Percentiles rank a stretch among this genome's conserved stretches.
Conservation (phyloP, 106 monocot species). For the Dendrobium officinale region DNA sequence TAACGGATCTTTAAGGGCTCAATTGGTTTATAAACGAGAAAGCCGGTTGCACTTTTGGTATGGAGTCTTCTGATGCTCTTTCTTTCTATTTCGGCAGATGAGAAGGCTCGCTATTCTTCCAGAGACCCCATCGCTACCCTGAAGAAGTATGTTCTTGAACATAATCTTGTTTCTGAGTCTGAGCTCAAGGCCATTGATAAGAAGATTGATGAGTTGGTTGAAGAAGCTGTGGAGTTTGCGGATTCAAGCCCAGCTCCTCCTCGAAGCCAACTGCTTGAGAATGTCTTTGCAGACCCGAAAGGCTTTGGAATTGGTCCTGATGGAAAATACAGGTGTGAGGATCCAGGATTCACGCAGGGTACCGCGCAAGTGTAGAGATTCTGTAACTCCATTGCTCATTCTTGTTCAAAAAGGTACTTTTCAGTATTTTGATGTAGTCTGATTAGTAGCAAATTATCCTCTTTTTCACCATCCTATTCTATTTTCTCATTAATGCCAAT, state of each 20-base stretch:
- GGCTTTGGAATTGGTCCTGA: conserved; percentile 99
- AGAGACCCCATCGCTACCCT: conserved; percentile 81
- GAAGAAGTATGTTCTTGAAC: conserved; percentile 69
- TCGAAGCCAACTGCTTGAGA: conserved; percentile 85
- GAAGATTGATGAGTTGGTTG: conserved; percentile 67
- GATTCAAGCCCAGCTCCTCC: conserved; percentile 80
- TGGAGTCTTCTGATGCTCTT: too few relatives aligned
- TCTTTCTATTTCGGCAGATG: conserved; percentile 44
- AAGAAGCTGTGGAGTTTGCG: conserved; percentile 92
- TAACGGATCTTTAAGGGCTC: too few relatives aligned
- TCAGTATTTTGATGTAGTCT: background rate
- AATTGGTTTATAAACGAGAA: too few relatives aligned
- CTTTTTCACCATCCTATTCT: background rate
- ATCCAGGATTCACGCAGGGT: conserved; percentile 81
- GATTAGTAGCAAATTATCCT: background rate
- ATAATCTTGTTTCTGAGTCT: conserved; percentile 61
- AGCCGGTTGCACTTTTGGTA: too few relatives aligned
- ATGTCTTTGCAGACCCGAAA: conserved; percentile 88
- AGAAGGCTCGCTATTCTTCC: conserved; percentile 79
- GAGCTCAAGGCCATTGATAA: conserved; percentile 86
- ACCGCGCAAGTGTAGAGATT: conserved; percentile 71
- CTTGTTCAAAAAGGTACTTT: background rate
- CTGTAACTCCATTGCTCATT: background rate
- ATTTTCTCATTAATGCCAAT: background rate
- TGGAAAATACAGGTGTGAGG: conserved; percentile 92